Percentiles rank a stretch among this genome's conserved stretches.
Conservation (phyloP, 176 grass and related monocot species). For the Rhynchospora breviuscula region DNA sequence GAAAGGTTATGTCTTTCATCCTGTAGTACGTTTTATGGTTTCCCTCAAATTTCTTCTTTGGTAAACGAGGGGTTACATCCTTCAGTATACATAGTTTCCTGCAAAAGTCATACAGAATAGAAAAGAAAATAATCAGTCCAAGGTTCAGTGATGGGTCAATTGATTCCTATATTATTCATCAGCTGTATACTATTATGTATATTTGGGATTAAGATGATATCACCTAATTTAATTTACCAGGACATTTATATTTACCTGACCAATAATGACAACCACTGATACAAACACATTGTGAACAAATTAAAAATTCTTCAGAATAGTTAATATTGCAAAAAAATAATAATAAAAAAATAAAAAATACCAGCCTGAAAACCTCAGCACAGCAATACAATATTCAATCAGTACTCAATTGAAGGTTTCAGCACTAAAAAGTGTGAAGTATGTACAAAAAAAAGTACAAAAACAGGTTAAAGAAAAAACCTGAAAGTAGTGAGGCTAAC, state of each 20-base stretch:
- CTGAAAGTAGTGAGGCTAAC: slow-evolving; percentile 67
- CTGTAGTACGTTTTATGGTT: slow-evolving; percentile 97
- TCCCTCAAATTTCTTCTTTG: slow-evolving; percentile 91
- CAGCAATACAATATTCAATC: neutral
- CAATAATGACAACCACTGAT: too few relatives aligned
- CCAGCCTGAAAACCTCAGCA: neutral
- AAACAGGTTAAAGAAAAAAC: slow-evolving; percentile 17
- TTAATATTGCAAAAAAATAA: too few relatives aligned
- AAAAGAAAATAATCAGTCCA: too few relatives aligned
- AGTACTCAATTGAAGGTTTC: neutral
- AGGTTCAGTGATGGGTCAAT: too few relatives aligned
- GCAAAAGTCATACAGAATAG: neutral
- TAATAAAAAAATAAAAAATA: too few relatives aligned
- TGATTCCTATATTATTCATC: too few relatives aligned
- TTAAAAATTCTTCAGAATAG: too few relatives aligned
- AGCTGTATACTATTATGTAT: too few relatives aligned
- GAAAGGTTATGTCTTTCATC: slow-evolving; percentile 81
- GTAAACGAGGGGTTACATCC: slow-evolving; percentile 64
- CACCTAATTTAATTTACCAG: too few relatives aligned
- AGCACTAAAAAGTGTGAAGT: neutral
- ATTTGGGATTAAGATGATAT: too few relatives aligned
- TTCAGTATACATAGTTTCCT: slow-evolving; percentile 99
- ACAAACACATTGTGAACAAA: too few relatives aligned
- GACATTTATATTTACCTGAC: too few relatives aligned
- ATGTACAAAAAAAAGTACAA: neutral